Evolutionary conservation across 164 flowering plant genomes (phyloP).

Genomic region (Berberis vulgaris): DNA sequence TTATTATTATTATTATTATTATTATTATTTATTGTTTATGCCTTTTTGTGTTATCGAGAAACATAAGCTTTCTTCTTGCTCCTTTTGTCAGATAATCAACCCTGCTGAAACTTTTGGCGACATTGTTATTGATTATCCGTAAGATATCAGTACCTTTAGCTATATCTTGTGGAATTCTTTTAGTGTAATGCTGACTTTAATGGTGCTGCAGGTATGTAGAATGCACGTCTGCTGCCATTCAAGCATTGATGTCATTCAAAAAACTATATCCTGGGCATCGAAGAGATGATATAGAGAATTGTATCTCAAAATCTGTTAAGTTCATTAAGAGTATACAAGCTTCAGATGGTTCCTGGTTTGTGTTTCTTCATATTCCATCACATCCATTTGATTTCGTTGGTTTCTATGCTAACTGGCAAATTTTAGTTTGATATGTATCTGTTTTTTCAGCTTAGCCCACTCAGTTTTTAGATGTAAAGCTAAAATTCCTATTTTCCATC

Average conservation of each 20-base stretch:
- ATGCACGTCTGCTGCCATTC: constrained; percentile 92
- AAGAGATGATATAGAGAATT: constrained; percentile 51
- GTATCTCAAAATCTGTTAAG: constrained; percentile 48
- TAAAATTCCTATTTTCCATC: neutral
- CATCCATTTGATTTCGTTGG: neutral
- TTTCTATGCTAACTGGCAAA: neutral
- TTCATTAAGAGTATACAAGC: constrained; percentile 70
- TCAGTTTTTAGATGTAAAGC: too few relatives aligned
- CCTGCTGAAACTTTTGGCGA: constrained; percentile 98
- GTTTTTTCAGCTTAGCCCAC: too few relatives aligned
- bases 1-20: too few relatives aligned
- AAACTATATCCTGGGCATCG: constrained; percentile 68
- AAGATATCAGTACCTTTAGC: constrained; percentile 28
- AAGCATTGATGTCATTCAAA: constrained; percentile 61
- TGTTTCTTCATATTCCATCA: neutral
- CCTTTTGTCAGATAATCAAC: constrained; percentile 60
- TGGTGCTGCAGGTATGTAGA: constrained; percentile 68
- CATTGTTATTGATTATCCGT: constrained; percentile 95
- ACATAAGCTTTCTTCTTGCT: neutral
- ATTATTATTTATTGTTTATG: too few relatives aligned
- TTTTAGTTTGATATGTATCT: neutral
- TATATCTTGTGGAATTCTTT: neutral
- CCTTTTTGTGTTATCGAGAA: too few relatives aligned
- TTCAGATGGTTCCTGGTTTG: constrained; percentile 93
- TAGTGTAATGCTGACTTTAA: constrained; percentile 3